Evolutionary conservation across 164 flowering plant species (phyloP), one percentile per base, ranked within the genome.

Genomic region (Houttuynia cordata): DNA sequence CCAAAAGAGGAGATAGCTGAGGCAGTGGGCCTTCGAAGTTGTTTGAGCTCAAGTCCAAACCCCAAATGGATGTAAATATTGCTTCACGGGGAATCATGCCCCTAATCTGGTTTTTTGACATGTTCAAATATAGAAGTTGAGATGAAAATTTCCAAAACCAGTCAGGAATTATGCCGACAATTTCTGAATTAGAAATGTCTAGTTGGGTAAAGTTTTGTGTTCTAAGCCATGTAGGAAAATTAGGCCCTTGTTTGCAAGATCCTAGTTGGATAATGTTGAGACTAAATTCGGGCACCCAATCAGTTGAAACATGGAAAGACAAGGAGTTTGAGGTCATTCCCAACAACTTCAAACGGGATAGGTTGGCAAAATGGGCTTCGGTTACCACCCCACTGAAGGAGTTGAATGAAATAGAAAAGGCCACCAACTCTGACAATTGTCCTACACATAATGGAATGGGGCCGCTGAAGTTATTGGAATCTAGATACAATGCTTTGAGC

Each of bases 231-330:
- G 8, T 2, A 24, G 58, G 58, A 56, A 56, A 56, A 1, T 24
- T 2, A 23, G 58, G 37, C 15, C n/a, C 58, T 10, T 19, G 8
- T 19, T 24, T 24, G 37, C 58, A 23, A 25, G 21, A 15, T 10
- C 34, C 19, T 5, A 23, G 18, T 50, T 4, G 8, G 10, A 53
- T 9, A 19, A 10, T 3, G 1, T 30, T 3, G 18, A 63, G 39
- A 39, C 24, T 51, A 50, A 64, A 57, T 12, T 49, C 56, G 10
- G 57, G 51, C 24, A 50, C 37, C 61, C 61, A 57, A 34, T 54
- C 41, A 22, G 25, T 41, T 9, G 19, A 10, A 20, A 63, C 53
- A 8, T 47, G 24, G 1, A 63, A 24, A 23, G 8, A 21, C 40
- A 63, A 63, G 8, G 4, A 25, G 18, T 45, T 45, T 3, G 17